Percentiles rank a stretch among this genome's conserved stretches.
Evolutionary conservation across 208 protist genomes (phyloP).

Genomic region (Angomonas ambiguus): DNA sequence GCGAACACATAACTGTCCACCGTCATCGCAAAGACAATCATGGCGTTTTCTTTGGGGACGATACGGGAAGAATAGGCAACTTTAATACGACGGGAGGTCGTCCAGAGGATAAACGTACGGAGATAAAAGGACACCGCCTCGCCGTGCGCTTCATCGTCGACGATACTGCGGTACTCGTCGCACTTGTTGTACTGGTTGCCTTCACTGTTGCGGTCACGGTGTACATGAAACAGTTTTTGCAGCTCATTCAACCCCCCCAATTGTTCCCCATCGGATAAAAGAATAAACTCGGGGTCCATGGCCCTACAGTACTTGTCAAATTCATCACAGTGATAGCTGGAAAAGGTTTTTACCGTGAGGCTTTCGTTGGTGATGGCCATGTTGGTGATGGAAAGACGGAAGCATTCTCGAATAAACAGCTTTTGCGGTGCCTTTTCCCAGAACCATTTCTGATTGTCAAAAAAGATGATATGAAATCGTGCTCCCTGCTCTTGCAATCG

Average conservation of each 20-base stretch:
- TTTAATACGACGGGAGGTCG: slow-evolving; percentile 57
- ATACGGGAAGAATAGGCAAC: slow-evolving; percentile 84
- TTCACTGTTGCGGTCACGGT: slow-evolving; percentile 22
- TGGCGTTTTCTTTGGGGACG: slow-evolving; percentile 73
- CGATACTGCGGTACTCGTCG: slow-evolving; percentile 63
- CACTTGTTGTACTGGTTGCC: slow-evolving; percentile 13
- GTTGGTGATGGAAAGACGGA: slow-evolving; percentile 42
- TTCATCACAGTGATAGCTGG: slow-evolving; percentile 53
- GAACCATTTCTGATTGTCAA: slow-evolving; percentile 63
- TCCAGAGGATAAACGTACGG: slow-evolving; percentile 78
- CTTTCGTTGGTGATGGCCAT: slow-evolving; percentile 26
- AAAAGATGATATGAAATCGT: slow-evolving; percentile 86
- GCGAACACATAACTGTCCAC: slow-evolving; percentile 59
- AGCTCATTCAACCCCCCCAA: slow-evolving; percentile 45
- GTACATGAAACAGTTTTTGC: slow-evolving; percentile 55
- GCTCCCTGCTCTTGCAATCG: slow-evolving; percentile 65
- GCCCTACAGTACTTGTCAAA: slow-evolving; percentile 55
- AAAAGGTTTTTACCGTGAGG: slow-evolving; percentile 60
- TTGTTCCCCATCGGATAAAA: slow-evolving; percentile 88
- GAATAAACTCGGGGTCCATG: slow-evolving; percentile 83
- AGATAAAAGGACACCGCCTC: slow-evolving; percentile 59
- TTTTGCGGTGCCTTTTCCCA: slow-evolving; percentile 76
- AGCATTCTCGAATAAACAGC: slow-evolving; percentile 73
- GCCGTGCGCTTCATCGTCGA: slow-evolving; percentile 63
- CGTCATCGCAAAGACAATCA: slow-evolving; percentile 77